These are phyloP conservation scores for Lachancea sp. DNA, from an alignment of 805 yeast genomes.

Conservation along the genomic window DNA sequence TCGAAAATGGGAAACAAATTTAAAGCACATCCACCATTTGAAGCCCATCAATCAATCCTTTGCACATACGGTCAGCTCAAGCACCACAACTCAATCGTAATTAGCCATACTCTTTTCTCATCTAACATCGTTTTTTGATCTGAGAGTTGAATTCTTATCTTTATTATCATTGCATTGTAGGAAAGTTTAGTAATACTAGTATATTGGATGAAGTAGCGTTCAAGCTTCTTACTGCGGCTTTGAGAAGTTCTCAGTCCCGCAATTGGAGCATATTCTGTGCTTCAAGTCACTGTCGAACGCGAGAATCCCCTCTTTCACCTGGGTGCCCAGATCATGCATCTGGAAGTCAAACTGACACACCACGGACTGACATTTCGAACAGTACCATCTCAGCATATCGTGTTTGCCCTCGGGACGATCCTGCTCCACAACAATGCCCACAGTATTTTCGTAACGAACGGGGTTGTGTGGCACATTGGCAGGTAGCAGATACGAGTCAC, in stretches of 20 bases:
- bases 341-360: slow-evolving; percentile 67
- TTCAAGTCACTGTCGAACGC: slow-evolving; percentile 56
- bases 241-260: slow-evolving; percentile 71
- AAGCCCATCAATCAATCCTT: no score
- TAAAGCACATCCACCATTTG: no score
- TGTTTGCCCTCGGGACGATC: slow-evolving; percentile 68
- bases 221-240: slow-evolving; percentile 38
- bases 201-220: no score
- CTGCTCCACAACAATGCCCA: slow-evolving; percentile 89
- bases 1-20: no score
- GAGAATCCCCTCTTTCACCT: slow-evolving; percentile 75
- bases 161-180: no score
- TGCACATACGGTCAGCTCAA: no score
- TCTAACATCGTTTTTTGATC: no score
- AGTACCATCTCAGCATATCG: slow-evolving; percentile 86
- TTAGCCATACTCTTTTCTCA: no score
- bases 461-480: slow-evolving; percentile 86
- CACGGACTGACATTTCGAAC: slow-evolving; percentile 56
- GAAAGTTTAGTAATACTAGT: no score
- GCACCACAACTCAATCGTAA: no score
- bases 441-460: slow-evolving; percentile 74
- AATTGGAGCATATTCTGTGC: slow-evolving; percentile 64
- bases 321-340: slow-evolving; percentile 80
- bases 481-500: slow-evolving; percentile 84
- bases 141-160: no score